Conservation (phyloP, 371 early-diverging fungal genomes). For the Apophysomyces trapeziformis region DNA sequence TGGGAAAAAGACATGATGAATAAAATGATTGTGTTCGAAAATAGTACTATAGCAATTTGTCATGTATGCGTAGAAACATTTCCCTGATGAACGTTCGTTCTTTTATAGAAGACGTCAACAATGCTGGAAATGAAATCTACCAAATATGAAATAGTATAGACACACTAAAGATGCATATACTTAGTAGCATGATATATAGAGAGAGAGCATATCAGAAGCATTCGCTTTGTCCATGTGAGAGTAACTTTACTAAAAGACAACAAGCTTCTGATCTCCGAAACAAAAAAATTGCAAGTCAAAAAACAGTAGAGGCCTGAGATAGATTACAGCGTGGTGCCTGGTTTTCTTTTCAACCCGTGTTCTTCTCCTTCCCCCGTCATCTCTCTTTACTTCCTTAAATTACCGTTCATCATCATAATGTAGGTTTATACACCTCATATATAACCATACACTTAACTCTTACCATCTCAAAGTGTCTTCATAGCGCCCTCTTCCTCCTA, state of each 20-base stretch:
- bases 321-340: slow-evolving; percentile 1
- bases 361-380: slow-evolving; percentile 11
- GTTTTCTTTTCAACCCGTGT: slow-evolving; percentile 11
- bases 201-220: neutral
- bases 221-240: slow-evolving; percentile 5
- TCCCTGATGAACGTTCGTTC: neutral
- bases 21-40: neutral
- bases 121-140: slow-evolving; percentile 9
- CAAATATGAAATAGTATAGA: neutral
- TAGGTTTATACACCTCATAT: too few relatives aligned
- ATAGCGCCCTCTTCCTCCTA: neutral
- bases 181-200: too few relatives aligned
- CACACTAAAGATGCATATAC: neutral
- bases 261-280: slow-evolving; percentile 8
- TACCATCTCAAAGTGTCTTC: neutral
- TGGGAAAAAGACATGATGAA: neutral
- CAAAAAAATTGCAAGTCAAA: slow-evolving; percentile 11
- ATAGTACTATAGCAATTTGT: neutral
- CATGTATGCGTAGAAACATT: neutral
- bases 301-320: neutral
- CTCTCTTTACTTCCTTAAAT: slow-evolving; percentile 1
- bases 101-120: slow-evolving; percentile 8
- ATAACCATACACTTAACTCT: neutral
- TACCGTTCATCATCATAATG: slow-evolving; percentile 3
- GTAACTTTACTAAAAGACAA: neutral